phyloP scores from a whole-genome alignment of 2,329 filamentous ascomycete genomes.

The Dryadomyces sulphureus region DNA sequence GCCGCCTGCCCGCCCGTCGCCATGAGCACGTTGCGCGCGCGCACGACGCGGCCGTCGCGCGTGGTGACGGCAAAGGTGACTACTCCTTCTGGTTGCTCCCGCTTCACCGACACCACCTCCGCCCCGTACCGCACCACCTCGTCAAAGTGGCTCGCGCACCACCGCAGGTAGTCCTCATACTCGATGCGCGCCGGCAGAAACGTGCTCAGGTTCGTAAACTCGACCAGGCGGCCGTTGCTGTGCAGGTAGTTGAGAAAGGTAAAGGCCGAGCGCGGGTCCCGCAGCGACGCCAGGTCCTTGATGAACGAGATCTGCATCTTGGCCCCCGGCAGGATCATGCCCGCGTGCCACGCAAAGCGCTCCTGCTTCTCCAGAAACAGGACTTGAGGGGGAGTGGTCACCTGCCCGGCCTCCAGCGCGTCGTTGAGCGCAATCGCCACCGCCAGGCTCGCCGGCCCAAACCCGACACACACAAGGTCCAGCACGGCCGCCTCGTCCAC shows the following conservation, averaged over 20 bases:
- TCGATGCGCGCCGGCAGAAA: constrained; percentile 77
- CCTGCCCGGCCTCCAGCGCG: constrained; percentile 38
- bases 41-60: constrained; percentile 37
- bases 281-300: constrained; percentile 83
- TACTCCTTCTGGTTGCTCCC: constrained; percentile 28
- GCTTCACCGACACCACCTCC: constrained; percentile 61
- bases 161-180: constrained; percentile 90
- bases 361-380: constrained; percentile 78
- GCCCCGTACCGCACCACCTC: constrained; percentile 58
- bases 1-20: constrained; percentile 48
- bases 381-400: constrained; percentile 46
- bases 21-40: constrained; percentile 50
- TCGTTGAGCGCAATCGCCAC: constrained; percentile 85
- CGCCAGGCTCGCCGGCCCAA: constrained; percentile 80
- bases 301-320: constrained; percentile 98
- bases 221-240: constrained; percentile 62
- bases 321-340: constrained; percentile 84
- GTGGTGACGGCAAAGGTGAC: constrained; percentile 55
- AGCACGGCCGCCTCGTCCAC: constrained; percentile 44
- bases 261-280: constrained; percentile 79
- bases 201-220: constrained; percentile 82
- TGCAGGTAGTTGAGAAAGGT: constrained; percentile 94
- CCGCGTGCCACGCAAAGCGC: constrained; percentile 81
- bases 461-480: constrained; percentile 82
- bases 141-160: constrained; percentile 75